Percentiles rank a stretch among this genome's conserved stretches.
Evolutionary conservation across 106 monocot species (phyloP).

Genomic region (Chionographis japonica): DNA sequence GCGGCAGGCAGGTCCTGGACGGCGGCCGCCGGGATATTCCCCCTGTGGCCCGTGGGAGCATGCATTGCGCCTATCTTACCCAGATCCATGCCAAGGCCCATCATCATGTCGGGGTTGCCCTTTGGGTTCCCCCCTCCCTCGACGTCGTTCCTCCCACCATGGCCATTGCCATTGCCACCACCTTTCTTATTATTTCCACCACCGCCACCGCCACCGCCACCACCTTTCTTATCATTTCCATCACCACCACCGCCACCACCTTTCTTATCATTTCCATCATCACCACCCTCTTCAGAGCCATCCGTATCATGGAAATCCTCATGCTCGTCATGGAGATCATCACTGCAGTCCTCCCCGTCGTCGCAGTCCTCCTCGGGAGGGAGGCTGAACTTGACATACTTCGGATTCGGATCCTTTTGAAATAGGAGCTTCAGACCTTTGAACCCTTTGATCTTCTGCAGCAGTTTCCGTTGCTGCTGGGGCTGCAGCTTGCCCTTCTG

Average conservation of each 20-base stretch:
- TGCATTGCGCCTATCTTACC: constrained; percentile 6
- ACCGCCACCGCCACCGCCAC: constrained; percentile 9
- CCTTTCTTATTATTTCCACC: constrained; percentile 12
- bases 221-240: background rate
- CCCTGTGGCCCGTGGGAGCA: constrained; percentile 7
- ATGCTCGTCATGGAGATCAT: too few species aligned
- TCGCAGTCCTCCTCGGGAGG: constrained; percentile 40
- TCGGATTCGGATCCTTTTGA: constrained; percentile 46
- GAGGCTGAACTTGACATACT: constrained; percentile 53
- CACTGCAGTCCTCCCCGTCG: constrained; percentile 11
- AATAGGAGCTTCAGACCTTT: constrained; percentile 50
- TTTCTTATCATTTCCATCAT: too few species aligned
- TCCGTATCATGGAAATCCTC: constrained; percentile 52
- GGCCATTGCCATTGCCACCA: background rate
- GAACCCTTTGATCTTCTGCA: constrained; percentile 41
- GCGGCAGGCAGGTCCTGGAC: constrained; percentile 39
- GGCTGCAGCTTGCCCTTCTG: constrained; percentile 24
- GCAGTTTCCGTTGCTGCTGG: constrained; percentile 24
- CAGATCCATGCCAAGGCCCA: constrained; percentile 12
- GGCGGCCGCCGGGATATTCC: constrained; percentile 11
- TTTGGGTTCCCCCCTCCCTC: background rate
- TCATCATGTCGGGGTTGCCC: constrained; percentile 25
- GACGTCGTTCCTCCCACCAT: constrained; percentile 5
- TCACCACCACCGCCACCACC: too few species aligned
- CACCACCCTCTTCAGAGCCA: constrained; percentile 25